These are phyloP conservation scores for Agrocybe praecox DNA, from an alignment of 768 basidiomycete species.

Conservation along the genomic window DNA sequence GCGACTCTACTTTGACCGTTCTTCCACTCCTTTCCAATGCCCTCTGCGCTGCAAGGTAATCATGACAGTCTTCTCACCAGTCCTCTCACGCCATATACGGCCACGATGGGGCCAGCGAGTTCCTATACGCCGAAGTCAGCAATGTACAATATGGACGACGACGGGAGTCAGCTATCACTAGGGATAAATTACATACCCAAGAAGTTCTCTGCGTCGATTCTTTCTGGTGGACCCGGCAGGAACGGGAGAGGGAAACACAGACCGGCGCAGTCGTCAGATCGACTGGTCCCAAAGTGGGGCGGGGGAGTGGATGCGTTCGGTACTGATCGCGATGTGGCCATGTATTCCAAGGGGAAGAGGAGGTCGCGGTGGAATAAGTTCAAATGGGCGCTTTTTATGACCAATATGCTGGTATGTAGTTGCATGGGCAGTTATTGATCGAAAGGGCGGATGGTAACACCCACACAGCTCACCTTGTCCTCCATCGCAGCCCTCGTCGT, in stretches of 20 bases:
- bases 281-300: constrained; percentile 52
- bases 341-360: constrained; percentile 32
- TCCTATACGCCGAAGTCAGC: neutral
- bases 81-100: neutral
- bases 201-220: constrained; percentile 62
- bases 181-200: constrained; percentile 76
- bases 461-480: constrained; percentile 50
- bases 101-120: neutral
- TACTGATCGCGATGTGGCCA: constrained; percentile 48
- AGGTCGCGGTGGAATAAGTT: constrained; percentile 76
- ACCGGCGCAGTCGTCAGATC: neutral
- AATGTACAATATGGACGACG: neutral
- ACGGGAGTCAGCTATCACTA: constrained; percentile 55
- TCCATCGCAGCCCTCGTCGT: constrained; percentile 60
- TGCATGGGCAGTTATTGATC: no score
- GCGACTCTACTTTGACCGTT: no score
- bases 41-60: no score
- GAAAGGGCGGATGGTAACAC: no score
- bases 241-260: neutral
- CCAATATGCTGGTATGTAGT: constrained; percentile 56
- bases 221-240: constrained; percentile 30
- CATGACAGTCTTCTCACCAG: neutral
- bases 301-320: constrained; percentile 70
- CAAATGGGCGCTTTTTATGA: constrained; percentile 76
- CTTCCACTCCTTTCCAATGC: no score